Conservation (phyloP, 352 stramenopile species). For the Plasmopara halstedii region DNA sequence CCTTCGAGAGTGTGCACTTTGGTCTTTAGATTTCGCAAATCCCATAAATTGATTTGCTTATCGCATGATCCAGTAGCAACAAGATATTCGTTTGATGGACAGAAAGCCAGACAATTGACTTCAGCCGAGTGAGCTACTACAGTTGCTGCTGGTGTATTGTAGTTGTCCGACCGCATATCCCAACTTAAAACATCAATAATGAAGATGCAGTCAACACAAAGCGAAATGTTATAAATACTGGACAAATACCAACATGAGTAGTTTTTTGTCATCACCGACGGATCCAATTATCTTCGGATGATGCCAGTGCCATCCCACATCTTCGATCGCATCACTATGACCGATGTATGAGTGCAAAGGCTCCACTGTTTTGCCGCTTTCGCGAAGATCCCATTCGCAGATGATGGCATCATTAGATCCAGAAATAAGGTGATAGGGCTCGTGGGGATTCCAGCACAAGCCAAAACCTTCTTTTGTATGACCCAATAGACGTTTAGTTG, state of each 20-base stretch:
- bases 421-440: constrained; percentile 84
- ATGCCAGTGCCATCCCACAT: constrained; percentile 95
- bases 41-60: constrained; percentile 94
- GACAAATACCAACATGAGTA: constrained; percentile 74
- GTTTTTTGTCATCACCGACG: constrained; percentile 92
- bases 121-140: constrained; percentile 91
- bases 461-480: constrained; percentile 92
- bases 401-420: constrained; percentile 95
- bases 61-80: constrained; percentile 92
- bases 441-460: constrained; percentile 92
- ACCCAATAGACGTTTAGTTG: constrained; percentile 60
- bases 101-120: constrained; percentile 96
- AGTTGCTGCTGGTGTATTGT: constrained; percentile 54
- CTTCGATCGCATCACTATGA: constrained; percentile 94
- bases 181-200: constrained; percentile 26
- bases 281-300: constrained; percentile 93
- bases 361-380: constrained; percentile 74
- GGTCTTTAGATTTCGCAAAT: constrained; percentile 94
- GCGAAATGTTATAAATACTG: background rate
- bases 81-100: constrained; percentile 94
- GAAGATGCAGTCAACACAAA: background rate
- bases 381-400: constrained; percentile 93
- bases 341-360: constrained; percentile 83
- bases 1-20: constrained; percentile 92
- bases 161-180: constrained; percentile 68